Evolutionary conservation across 2,329 filamentous ascomycete species (phyloP).

Genomic region (Fusarium sp.): DNA sequence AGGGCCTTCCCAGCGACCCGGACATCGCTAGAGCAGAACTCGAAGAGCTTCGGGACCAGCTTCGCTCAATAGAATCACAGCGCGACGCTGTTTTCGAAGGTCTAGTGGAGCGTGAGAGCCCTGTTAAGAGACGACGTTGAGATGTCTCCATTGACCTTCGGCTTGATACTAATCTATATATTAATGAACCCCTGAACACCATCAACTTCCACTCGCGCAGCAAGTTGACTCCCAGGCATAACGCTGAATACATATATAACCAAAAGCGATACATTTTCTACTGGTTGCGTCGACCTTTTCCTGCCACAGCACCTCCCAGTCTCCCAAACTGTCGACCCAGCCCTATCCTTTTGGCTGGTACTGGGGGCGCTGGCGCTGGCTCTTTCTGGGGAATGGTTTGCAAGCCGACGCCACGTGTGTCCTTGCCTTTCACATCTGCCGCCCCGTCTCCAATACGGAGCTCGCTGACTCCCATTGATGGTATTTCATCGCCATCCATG

Average conservation of each 20-base stretch:
- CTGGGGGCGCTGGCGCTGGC: slow-evolving; percentile 55
- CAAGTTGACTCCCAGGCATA: slow-evolving; percentile 13
- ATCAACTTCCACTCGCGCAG: slow-evolving; percentile 1
- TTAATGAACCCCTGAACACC: slow-evolving; percentile 24
- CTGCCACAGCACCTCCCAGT: slow-evolving; percentile 77
- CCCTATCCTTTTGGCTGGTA: slow-evolving; percentile 69
- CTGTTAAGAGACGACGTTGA: slow-evolving; percentile 57
- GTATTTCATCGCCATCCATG: slow-evolving; percentile 63
- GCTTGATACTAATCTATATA: slow-evolving; percentile 42
- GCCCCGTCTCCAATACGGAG: slow-evolving; percentile 58
- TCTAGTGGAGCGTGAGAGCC: slow-evolving; percentile 73
- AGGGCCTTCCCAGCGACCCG: slow-evolving; percentile 78
- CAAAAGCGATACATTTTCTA: slow-evolving; percentile 18
- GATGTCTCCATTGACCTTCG: slow-evolving; percentile 23
- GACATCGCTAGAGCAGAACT: slow-evolving; percentile 78
- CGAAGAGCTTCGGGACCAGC: slow-evolving; percentile 72
- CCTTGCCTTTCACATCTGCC: slow-evolving; percentile 58
- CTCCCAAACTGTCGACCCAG: slow-evolving; percentile 77
- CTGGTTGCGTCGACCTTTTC: slow-evolving; percentile 68
- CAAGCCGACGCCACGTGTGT: slow-evolving; percentile 52
- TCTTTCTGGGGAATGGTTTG: slow-evolving; percentile 66
- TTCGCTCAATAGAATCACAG: slow-evolving; percentile 70
- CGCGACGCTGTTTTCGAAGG: slow-evolving; percentile 82
- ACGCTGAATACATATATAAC: slow-evolving; percentile 22
- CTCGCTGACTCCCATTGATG: slow-evolving; percentile 59